phyloP scores from a whole-genome alignment of 2,329 filamentous ascomycete species.

The Phialemoniopsis sp. region DNA sequence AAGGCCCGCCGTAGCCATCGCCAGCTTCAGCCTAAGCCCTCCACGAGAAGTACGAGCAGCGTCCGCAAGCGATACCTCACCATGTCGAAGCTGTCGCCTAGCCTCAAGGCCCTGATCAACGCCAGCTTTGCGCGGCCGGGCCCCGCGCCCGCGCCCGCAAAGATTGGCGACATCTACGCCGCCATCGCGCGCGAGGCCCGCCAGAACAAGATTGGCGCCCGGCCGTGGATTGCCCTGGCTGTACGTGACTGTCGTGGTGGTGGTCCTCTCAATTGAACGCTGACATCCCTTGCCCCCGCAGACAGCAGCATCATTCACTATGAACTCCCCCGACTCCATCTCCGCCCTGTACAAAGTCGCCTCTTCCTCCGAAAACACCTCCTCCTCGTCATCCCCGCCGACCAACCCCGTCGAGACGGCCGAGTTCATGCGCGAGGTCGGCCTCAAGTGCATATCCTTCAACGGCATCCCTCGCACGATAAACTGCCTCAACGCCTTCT shows the following conservation, averaged over 20 bases:
- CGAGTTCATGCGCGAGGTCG: conserved; percentile 71
- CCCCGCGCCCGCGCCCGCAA: conserved; percentile 58
- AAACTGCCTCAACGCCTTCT: conserved; percentile 74
- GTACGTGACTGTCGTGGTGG: conserved; percentile 32
- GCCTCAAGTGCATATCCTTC: conserved; percentile 74
- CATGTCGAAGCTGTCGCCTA: conserved; percentile 71
- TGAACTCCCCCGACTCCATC: conserved; percentile 79
- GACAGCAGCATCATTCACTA: conserved; percentile 79
- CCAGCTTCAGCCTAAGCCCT: too few species aligned
- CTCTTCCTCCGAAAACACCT: conserved; percentile 17
- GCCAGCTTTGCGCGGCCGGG: conserved; percentile 63
- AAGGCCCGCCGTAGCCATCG: too few species aligned
- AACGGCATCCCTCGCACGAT: conserved; percentile 81
- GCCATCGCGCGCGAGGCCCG: conserved; percentile 60
- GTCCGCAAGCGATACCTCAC: conserved; percentile 9
- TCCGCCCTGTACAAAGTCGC: conserved; percentile 55
- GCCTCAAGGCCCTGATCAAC: conserved; percentile 71
- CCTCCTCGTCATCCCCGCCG: conserved; percentile 9
- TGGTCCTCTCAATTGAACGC: not conserved
- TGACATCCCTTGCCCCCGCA: conserved; percentile 23
- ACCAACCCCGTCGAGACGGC: conserved; percentile 44
- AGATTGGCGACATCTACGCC: conserved; percentile 61
- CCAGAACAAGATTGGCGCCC: conserved; percentile 55
- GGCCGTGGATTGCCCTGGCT: conserved; percentile 64
- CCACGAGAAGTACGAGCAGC: too few species aligned